Evolutionary conservation across 163 green algal species (phyloP), one percentile per base, ranked within the genome.

Genomic region (Prototheca wickerhamii): DNA sequence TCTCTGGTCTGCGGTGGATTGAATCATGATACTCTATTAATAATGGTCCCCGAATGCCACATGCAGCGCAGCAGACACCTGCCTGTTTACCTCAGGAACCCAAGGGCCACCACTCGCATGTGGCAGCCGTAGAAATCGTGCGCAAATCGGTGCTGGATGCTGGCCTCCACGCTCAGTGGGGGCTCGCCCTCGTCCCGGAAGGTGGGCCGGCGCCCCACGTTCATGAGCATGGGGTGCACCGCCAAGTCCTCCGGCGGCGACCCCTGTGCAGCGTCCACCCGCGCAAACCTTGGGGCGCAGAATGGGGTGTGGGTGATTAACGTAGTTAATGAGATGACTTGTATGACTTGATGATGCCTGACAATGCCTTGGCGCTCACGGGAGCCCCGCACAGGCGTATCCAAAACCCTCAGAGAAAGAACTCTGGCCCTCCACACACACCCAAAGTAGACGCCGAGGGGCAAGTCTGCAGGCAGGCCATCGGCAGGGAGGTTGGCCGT

Each of bases 381-480:
- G n/a, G n/a, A n/a, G n/a, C n/a, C n/a, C n/a, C n/a, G n/a, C n/a
- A n/a, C n/a, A n/a, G n/a, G n/a, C n/a, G n/a, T n/a, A n/a, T n/a
- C n/a, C n/a, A n/a, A n/a, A n/a, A n/a, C n/a, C n/a, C n/a, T n/a
- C n/a, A n/a, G n/a, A n/a, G n/a, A n/a, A n/a, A n/a, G n/a, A n/a
- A n/a, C n/a, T n/a, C n/a, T n/a, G n/a, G n/a, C 42, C 10, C 20
- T 64, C 29, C 63, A 23, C 4, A 4, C 68, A 58, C 61, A 88
- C 76, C 88, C 89, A 81, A 95, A 96, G 76, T 95, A 96, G 2
- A 96, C 89, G 2, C 89, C 89, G 8, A 67, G 67, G 0, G 78
- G 66, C 34, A 91, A 56, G 29, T 26, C 40, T 12, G 69, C 35
- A 29, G 67, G 49, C 28, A 96, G 63, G 25, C 67, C 63, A 34